Base-by-base conservation (phyloP, 2,329 filamentous ascomycete species). In the Fusarium sp. region DNA sequence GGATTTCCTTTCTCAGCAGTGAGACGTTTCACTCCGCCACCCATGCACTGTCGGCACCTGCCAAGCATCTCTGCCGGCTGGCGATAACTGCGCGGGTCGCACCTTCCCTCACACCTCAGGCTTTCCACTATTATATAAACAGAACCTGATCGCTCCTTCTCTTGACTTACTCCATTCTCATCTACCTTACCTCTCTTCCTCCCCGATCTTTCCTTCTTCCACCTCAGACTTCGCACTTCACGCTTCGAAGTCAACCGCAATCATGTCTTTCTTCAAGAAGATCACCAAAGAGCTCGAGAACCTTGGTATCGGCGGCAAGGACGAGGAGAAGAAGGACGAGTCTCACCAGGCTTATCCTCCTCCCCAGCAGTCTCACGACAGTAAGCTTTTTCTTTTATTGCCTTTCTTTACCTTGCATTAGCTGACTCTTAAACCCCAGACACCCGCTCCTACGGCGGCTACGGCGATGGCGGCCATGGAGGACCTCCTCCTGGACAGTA, bases 201-300 rank as follows among this genome's bases (percentile, higher is more conserved):
- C 28, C 40, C 22, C n/a, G 40, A 46, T 39, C 52, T 53, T 43
- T n/a, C 17, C 34, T 13, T 10, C 42, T 19, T 38, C 17, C 44
- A 49, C 9, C 21, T 6, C 46, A 49, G 57, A 58, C 53, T 68
- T 54, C 47, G 39, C 47, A 58, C 33, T 39, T 47, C 40, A 43
- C 21, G 51, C 57, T 50, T 47, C 53, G 63, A 49, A 62, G 64
- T 56, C 64, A 44, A 43, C 40, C 34, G 36, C 57, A 62, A 55
- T 42, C 54, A 84, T 84, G 81, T 83, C 81, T 36, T 83, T 83
- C 73, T 80, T 83, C 73, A 80, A 80, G 66, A 82, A 82, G 70
- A 70, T 83, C 47, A 76, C 78, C 60, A 76, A 81, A 69, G 77
- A 82, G 68, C 79, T 84, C 42, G 83, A 87, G 72, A 81, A 82